Percentiles rank a stretch among this genome's conserved stretches.
These are phyloP conservation scores for Coemansia aciculifera DNA, from an alignment of 192 early-diverging fungal genomes.

Conservation along the genomic window DNA sequence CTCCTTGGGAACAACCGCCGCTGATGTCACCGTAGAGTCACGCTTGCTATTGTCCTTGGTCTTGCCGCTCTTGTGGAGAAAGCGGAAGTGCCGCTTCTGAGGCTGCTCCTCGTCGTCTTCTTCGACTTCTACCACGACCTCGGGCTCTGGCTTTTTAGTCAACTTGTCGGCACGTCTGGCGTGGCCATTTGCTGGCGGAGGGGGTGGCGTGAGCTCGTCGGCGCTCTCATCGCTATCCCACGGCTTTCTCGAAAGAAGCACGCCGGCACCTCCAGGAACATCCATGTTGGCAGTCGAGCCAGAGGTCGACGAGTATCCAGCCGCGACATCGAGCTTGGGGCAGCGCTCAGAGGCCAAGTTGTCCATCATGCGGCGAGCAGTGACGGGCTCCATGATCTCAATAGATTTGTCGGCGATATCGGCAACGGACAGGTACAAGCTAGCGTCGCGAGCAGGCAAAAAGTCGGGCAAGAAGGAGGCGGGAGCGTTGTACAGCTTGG, in stretches of 20 bases:
- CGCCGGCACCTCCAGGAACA: constrained; percentile 3
- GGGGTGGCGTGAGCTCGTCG: constrained; percentile 21
- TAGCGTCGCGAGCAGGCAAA: constrained; percentile 30
- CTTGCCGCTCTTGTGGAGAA: constrained; percentile 50
- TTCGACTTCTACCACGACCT: constrained; percentile 9
- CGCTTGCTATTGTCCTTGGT: constrained; percentile 29
- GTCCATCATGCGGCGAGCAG: constrained; percentile 56
- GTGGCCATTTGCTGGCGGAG: constrained; percentile 13
- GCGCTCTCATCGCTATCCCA: constrained; percentile 50
- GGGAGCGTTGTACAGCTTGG: constrained; percentile 45
- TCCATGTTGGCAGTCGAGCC: constrained; percentile 33
- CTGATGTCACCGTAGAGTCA: constrained; percentile 13
- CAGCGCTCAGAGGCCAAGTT: constrained; percentile 51
- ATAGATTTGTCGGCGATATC: constrained; percentile 55
- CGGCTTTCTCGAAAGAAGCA: constrained; percentile 23
- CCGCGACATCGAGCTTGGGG: constrained; percentile 18
- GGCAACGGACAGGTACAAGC: constrained; percentile 28
- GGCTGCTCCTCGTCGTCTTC: constrained; percentile 23
- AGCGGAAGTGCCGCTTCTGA: constrained; percentile 50
- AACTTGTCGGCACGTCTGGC: constrained; percentile 13
- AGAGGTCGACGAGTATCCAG: constrained; percentile 37
- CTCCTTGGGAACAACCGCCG: constrained; percentile 17
- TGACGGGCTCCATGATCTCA: constrained; percentile 59
- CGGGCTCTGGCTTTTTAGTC: constrained; percentile 16
- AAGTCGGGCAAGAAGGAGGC: constrained; percentile 36